Evolutionary conservation across 2,329 filamentous ascomycete species (phyloP), one percentile per base, ranked within the genome.

Genomic region (Monilinia laxa): DNA sequence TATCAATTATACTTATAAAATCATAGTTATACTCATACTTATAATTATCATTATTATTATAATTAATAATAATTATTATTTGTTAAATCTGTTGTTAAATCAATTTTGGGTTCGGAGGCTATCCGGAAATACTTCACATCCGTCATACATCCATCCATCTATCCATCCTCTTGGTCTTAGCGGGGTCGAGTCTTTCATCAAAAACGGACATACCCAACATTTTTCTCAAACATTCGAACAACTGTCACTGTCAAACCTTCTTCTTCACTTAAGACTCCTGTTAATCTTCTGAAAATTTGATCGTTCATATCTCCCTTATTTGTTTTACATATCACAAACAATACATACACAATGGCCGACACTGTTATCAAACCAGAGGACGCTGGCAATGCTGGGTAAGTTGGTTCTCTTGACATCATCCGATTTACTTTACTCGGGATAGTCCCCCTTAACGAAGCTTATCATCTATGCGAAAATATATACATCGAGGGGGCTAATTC

Each of bases 301-400:
- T n/a, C 35, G 35, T 62, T 47, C 16, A 23, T 63, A 38, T 14
- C 57, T 45, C 25, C 23, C n/a, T 28, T 51, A 5, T 54, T 53
- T 4, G 35, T 53, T 35, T 9, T 12, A 28, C 45, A 38, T 3
- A 18, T 47, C 63, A 42, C 10, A 65, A 16, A 12, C 40, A 23
- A 65, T 2, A 42, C 53, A 25, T 53, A 35, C 35, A 54, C 54
- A 64, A 85, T 85, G 83, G 75, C 83, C 66, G 81, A 81, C 77
- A 82, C 81, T 54, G 77, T 84, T 73, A 79, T 83, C 71, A 80
- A 81, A 70, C 75, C 78, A 68, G 81, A 83, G 68, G 81, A 83
- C 71, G 76, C 78, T 70, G 78, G 80, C 66, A 80, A 79, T 76
- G 81, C 81, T 78, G 82, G 81, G 83, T 85, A 76, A 80, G 83